Conservation (phyloP, 371 early-diverging fungal species). For the Caulochytrium protostelioides region DNA sequence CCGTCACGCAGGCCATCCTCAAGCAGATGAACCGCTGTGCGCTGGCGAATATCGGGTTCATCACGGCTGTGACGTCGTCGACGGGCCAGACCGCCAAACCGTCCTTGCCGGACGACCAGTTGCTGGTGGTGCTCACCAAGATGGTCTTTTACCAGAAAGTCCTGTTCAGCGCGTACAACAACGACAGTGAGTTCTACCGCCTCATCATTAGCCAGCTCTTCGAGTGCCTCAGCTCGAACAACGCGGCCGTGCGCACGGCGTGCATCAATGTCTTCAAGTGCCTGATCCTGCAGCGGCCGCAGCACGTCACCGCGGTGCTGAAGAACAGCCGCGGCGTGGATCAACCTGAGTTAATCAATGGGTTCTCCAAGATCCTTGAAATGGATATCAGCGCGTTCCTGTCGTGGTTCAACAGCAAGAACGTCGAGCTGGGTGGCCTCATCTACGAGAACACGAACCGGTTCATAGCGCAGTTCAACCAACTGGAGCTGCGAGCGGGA, state of each 20-base stretch:
- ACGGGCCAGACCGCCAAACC: conserved; percentile 4
- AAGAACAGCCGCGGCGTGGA: conserved; percentile 11
- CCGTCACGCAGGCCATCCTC: no score
- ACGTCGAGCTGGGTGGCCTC: conserved; percentile 34
- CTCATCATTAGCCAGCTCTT: conserved; percentile 42
- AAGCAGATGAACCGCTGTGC: conserved; percentile 15
- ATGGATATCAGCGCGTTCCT: conserved; percentile 9
- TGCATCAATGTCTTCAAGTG: conserved; percentile 37
- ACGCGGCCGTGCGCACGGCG: conserved; percentile 20
- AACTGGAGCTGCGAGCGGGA: no score
- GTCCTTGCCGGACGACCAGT: conserved; percentile 12
- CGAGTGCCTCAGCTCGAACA: conserved; percentile 20
- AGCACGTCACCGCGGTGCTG: conserved; percentile 18
- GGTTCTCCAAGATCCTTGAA: conserved; percentile 28
- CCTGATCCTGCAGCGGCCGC: conserved; percentile 32
- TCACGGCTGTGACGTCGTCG: conserved; percentile 1
- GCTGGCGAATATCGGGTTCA: conserved; percentile 4
- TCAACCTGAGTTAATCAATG: conserved; percentile 28
- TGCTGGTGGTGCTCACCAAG: conserved; percentile 32
- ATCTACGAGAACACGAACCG: conserved; percentile 23
- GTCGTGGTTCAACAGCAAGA: conserved; percentile 15
- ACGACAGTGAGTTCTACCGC: conserved; percentile 38
- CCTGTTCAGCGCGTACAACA: conserved; percentile 30
- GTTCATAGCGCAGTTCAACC: conserved; percentile 25
- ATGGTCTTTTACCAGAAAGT: conserved; percentile 46